Conservation (phyloP, 2,329 filamentous ascomycete species). For the Pezicula carpinea region DNA sequence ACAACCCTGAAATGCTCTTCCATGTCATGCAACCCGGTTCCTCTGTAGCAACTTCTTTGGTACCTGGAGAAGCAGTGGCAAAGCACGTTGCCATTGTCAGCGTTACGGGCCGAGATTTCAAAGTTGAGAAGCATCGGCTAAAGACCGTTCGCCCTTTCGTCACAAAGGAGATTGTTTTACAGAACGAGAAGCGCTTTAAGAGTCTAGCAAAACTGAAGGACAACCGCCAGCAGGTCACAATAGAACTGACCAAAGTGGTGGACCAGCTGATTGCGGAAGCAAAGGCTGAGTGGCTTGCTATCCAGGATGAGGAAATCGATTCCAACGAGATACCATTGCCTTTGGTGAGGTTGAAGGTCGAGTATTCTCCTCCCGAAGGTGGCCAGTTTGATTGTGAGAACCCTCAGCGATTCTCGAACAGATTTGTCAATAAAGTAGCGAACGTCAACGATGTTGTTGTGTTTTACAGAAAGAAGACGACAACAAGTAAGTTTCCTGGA, state of each 20-base stretch:
- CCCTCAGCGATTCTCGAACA: constrained; percentile 90
- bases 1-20: constrained; percentile 85
- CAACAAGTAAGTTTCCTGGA: constrained; percentile 35
- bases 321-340: constrained; percentile 69
- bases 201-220: constrained; percentile 76
- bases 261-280: constrained; percentile 86
- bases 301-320: constrained; percentile 62
- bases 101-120: constrained; percentile 78
- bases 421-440: constrained; percentile 84
- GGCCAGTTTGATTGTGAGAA: constrained; percentile 90
- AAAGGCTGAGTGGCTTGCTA: constrained; percentile 70
- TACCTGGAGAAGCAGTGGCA: constrained; percentile 81
- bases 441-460: constrained; percentile 92
- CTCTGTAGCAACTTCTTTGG: constrained; percentile 88
- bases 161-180: constrained; percentile 74
- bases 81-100: constrained; percentile 88
- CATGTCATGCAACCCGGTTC: constrained; percentile 97
- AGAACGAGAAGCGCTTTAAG: constrained; percentile 71
- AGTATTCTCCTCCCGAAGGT: constrained; percentile 80
- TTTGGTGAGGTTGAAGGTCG: constrained; percentile 83
- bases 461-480: constrained; percentile 85
- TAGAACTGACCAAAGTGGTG: constrained; percentile 70
- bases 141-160: constrained; percentile 90
- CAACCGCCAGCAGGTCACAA: constrained; percentile 76
- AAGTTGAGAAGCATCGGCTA: constrained; percentile 73